Conservation (phyloP, 371 early-diverging fungal genomes). For the Mucor plumbeus region DNA sequence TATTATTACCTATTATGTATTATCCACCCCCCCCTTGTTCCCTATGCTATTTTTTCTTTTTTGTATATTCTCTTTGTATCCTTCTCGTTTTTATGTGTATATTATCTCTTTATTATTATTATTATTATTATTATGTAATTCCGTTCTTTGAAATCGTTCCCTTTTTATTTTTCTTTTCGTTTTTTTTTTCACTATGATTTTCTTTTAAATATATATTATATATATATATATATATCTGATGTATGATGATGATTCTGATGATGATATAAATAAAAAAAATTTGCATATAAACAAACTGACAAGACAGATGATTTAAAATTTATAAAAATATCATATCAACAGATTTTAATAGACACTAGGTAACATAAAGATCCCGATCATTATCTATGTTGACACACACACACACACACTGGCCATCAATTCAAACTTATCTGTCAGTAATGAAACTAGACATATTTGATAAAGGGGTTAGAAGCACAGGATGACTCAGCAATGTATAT, state of each 20-base stretch:
- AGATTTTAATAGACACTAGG: constrained; percentile 1
- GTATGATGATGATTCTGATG: constrained; percentile 2
- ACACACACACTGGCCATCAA: constrained; percentile 6
- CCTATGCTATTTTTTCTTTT: neutral
- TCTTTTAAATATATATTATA: neutral
- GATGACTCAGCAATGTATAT: neutral
- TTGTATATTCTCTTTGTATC: constrained; percentile 3
- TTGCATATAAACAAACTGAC: neutral
- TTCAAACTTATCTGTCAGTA: neutral
- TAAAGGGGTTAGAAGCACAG: too few species aligned
- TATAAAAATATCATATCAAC: neutral
- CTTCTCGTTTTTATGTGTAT: neutral
- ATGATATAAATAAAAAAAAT: constrained; percentile 1
- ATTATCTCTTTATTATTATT: constrained; percentile 5
- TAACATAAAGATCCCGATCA: neutral
- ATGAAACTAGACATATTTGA: neutral
- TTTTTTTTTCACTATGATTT: neutral
- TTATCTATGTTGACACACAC: neutral
- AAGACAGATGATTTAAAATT: neutral
- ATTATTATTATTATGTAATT: constrained; percentile 12
- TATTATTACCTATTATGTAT: constrained; percentile 8
- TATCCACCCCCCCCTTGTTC: neutral
- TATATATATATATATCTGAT: constrained; percentile 6
- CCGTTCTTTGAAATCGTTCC: neutral
- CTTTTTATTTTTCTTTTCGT: neutral